A percentile compares a stretch with the other conserved stretches of the same genome.
Evolutionary conservation across 2,329 filamentous ascomycete genomes (phyloP).

Genomic region (Trichoderma koningiopsis): DNA sequence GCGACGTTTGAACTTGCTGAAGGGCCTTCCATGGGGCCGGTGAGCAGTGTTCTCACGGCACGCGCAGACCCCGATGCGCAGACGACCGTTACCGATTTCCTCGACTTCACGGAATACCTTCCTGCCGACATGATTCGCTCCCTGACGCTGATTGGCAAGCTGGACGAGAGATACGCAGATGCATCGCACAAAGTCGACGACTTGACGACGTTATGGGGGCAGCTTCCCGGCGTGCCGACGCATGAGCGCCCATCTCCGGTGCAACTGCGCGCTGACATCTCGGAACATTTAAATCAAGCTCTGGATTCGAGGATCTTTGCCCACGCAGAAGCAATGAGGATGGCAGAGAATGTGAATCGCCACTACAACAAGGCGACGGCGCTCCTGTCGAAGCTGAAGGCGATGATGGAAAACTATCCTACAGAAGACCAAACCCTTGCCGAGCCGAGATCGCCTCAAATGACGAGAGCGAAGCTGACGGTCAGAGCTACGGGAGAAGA

Average conservation of each 20-base stretch:
- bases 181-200: conserved; percentile 58
- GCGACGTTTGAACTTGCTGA: conserved; percentile 34
- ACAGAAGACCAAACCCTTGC: conserved; percentile 55
- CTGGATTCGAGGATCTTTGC: conserved; percentile 60
- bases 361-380: conserved; percentile 63
- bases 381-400: conserved; percentile 60
- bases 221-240: conserved; percentile 52
- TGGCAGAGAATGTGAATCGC: conserved; percentile 64
- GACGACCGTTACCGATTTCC: conserved; percentile 69
- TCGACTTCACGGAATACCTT: conserved; percentile 70
- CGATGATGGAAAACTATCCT: conserved; percentile 63
- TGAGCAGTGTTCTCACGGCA: conserved; percentile 49
- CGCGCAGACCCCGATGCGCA: conserved; percentile 67
- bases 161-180: conserved; percentile 61
- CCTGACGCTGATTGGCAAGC: conserved; percentile 64
- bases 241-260: conserved; percentile 52
- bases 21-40: conserved; percentile 37
- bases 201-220: conserved; percentile 59
- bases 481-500: conserved; percentile 48
- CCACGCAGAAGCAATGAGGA: conserved; percentile 63
- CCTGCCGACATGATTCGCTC: conserved; percentile 68
- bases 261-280: conserved; percentile 61
- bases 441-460: conserved; percentile 56
- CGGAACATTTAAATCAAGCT: conserved; percentile 56
- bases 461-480: conserved; percentile 52